phyloP scores from a whole-genome alignment of 139 green algal species.

The Microglena sp. region DNA sequence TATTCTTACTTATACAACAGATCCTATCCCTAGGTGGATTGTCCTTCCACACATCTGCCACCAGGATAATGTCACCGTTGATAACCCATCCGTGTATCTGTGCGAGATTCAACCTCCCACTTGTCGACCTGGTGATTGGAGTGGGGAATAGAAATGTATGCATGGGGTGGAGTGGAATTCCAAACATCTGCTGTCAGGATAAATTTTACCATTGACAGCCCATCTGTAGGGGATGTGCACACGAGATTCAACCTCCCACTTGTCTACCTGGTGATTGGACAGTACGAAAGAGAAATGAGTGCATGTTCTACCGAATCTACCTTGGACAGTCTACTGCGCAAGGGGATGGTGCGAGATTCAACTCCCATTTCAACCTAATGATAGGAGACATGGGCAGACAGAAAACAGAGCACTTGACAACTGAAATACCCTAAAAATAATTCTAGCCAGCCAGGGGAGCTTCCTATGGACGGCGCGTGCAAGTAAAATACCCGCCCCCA shows the following conservation, averaged over 20 bases:
- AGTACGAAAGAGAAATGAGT: background rate
- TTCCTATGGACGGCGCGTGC: no score
- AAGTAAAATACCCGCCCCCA: no score
- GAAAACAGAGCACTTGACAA: no score
- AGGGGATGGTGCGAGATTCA: no score
- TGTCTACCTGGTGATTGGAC: background rate
- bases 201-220: background rate
- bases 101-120: background rate
- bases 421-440: no score
- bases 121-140: background rate
- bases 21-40: no score
- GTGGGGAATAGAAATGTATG: background rate
- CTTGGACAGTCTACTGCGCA: no score
- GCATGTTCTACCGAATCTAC: no score
- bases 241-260: background rate
- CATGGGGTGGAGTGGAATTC: background rate
- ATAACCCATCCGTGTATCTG: background rate
- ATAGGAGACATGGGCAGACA: no score
- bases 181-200: background rate
- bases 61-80: background rate
- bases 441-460: no score
- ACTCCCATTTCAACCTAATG: no score
- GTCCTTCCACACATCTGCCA: background rate
- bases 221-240: background rate
- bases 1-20: no score